Base-by-base conservation (phyloP, 345 rosid genomes). In the Corchorus olitorius region DNA sequence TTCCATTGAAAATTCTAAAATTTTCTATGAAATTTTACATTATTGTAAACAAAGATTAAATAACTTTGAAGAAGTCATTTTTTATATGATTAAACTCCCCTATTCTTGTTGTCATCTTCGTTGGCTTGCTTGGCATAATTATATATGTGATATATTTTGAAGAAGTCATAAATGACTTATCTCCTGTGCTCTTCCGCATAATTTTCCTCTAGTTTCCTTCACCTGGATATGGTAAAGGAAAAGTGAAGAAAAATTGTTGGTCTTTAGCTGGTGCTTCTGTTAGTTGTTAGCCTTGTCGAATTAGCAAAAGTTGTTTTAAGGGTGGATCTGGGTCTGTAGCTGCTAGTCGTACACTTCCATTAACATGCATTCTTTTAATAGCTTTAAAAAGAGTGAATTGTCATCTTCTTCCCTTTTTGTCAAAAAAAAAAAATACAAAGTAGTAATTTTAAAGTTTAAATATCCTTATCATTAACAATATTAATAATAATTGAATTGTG, bases 81-180 rank as follows among this genome's bases (percentile, higher is more conserved):
- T 27, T 27, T 27, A 27, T 27, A 27, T 27, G 27, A 27, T 27
- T 27, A 27, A 27, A 27, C 27, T 27, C 27, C 27, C 27, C 27
- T 27, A 27, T 27, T 27, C 0, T 27, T 27, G 27, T 89, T 72
- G 89, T 91, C 73, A 72, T 88, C 75, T 46, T 89, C 20, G 79
- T 89, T 53, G 93, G 91, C 59, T 66, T 91, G 81, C 86, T 91
- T 0, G 91, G 96, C 79, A 65, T 91, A 75, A 37, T 91, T 48
- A 64, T 89, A n/a, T n/a, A n/a, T n/a, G 85, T 93, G 96, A 35
- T 91, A 88, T 63, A 55, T 89, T 70, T 74, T 88, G 89, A 91
- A 89, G 89, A 88, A 77, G 82, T 78, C 90, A 9, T 89, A 80
- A 84, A 45, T 75, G n/a, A 8, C 46, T 41, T 41, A 0, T 33